Evolutionary conservation across 306 rosid genomes (phyloP).

Genomic region (Adenanthera pavonina): DNA sequence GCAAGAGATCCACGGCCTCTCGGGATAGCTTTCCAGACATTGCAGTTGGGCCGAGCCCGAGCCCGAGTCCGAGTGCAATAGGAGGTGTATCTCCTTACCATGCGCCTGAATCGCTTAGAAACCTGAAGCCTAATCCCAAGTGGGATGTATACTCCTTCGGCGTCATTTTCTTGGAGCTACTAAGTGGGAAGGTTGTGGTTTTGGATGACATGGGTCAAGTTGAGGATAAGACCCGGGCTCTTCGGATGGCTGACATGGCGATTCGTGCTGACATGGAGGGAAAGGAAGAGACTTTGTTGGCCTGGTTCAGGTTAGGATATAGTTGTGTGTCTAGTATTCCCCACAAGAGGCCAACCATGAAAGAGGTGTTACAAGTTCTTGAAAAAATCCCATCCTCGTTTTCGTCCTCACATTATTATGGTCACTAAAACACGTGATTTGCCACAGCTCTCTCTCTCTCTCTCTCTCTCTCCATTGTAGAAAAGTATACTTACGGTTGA

Average conservation of each 20-base stretch:
- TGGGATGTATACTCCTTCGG: conserved; percentile 98
- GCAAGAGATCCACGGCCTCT: conserved; percentile 83
- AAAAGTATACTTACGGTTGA: conserved; percentile 56
- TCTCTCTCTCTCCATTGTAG: conserved; percentile 41
- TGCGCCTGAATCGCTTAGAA: conserved; percentile 88
- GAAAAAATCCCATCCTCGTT: conserved; percentile 69
- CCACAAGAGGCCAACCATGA: conserved; percentile 90
- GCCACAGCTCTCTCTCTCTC: background rate
- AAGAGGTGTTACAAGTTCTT: conserved; percentile 79
- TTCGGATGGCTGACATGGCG: conserved; percentile 79
- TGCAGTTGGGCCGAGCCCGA: conserved; percentile 70
- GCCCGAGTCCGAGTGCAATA: conserved; percentile 87
- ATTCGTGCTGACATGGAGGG: conserved; percentile 89
- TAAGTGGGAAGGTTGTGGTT: conserved; percentile 82
- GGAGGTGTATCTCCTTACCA: conserved; percentile 69
- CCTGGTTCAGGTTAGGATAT: conserved; percentile 79
- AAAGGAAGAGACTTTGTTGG: conserved; percentile 72
- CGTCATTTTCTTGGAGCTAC: conserved; percentile 74
- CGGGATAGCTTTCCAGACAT: conserved; percentile 80
- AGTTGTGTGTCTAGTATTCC: conserved; percentile 79
- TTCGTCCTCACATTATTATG: conserved; percentile 56
- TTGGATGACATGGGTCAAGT: conserved; percentile 78
- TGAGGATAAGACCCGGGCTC: conserved; percentile 71
- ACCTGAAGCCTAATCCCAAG: conserved; percentile 80
- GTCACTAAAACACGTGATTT: conserved; percentile 45